A percentile compares a stretch with the other conserved stretches of the same genome.
phyloP scores from a whole-genome alignment of 2,329 filamentous ascomycete genomes.

The Colletotrichum musae region DNA sequence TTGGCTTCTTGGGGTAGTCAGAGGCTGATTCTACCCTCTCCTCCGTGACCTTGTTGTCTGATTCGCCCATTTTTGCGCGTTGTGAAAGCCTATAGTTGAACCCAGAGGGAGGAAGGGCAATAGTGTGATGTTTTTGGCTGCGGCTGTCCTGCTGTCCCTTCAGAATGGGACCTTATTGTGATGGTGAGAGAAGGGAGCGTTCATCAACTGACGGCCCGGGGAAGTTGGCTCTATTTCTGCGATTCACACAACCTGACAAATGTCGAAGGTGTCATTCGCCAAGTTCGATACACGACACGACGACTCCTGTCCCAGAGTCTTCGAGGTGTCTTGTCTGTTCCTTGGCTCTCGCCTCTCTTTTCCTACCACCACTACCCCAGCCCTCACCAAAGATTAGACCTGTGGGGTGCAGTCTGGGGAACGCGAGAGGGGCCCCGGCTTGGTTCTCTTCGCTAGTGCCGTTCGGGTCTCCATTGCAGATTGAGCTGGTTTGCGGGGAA shows the following conservation, averaged over 20 bases:
- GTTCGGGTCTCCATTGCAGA: slow-evolving; percentile 1
- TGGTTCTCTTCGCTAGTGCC: slow-evolving; percentile 11
- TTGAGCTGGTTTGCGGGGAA: slow-evolving; percentile 27
- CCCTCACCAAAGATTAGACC: slow-evolving; percentile 5
- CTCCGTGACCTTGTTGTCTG: slow-evolving; percentile 26
- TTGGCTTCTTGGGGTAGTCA: slow-evolving; percentile 7
- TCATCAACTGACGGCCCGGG: neutral
- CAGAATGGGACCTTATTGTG: neutral
- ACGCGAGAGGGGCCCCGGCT: slow-evolving; percentile 26
- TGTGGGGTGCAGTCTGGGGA: slow-evolving; percentile 26
- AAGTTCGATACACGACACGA: neutral
- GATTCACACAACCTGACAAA: slow-evolving; percentile 16
- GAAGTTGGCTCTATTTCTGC: slow-evolving; percentile 27
- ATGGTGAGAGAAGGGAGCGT: neutral
- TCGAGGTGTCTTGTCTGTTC: slow-evolving; percentile 4
- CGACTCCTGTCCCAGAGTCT: neutral
- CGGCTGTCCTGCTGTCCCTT: neutral
- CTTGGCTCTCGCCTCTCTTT: neutral
- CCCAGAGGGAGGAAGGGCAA: too few relatives aligned
- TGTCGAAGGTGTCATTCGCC: slow-evolving; percentile 9
- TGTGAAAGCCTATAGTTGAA: neutral
- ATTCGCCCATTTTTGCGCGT: slow-evolving; percentile 15
- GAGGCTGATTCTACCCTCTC: slow-evolving; percentile 27
- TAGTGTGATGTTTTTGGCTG: too few relatives aligned
- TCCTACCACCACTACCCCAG: slow-evolving; percentile 8